Evolutionary conservation across 73 alveolate species (phyloP).

Genomic region (Halteria grandinella): DNA sequence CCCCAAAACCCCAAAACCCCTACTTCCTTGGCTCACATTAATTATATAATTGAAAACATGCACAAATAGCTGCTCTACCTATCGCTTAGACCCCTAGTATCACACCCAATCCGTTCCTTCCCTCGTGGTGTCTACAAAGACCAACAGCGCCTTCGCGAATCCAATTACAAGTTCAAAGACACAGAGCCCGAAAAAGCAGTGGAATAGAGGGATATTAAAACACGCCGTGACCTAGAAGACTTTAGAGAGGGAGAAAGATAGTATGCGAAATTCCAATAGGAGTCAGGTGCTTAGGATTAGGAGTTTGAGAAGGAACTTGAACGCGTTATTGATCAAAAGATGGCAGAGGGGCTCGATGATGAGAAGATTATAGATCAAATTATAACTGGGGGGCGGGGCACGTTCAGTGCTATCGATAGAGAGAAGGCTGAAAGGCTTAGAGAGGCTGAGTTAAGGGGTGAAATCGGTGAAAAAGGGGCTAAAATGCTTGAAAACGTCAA

Average conservation of each 20-base stretch:
- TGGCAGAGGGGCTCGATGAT: constrained; percentile 29
- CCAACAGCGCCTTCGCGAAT: neutral
- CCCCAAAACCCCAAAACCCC: too few species aligned
- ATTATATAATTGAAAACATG: too few species aligned
- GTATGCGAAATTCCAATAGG: constrained; percentile 3
- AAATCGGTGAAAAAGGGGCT: neutral
- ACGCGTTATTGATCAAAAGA: constrained; percentile 24
- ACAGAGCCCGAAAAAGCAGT: neutral
- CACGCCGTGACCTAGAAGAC: constrained; percentile 16
- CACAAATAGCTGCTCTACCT: too few species aligned
- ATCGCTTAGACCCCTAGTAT: too few species aligned
- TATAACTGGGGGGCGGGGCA: neutral
- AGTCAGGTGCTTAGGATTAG: constrained; percentile 12
- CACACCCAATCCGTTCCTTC: neutral
- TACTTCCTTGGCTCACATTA: too few species aligned
- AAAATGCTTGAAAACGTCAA: neutral
- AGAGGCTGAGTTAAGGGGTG: neutral
- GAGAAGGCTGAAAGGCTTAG: neutral
- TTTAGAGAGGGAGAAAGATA: constrained; percentile 18
- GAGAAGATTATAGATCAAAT: constrained; percentile 10
- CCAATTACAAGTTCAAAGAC: constrained; percentile 2
- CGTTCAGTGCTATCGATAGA: neutral
- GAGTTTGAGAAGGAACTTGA: constrained; percentile 38
- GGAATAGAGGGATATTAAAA: neutral
- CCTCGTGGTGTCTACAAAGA: constrained; percentile 9